Evolutionary conservation across 2,329 filamentous ascomycete species (phyloP).

Genomic region (Delphinella strobiligena): DNA sequence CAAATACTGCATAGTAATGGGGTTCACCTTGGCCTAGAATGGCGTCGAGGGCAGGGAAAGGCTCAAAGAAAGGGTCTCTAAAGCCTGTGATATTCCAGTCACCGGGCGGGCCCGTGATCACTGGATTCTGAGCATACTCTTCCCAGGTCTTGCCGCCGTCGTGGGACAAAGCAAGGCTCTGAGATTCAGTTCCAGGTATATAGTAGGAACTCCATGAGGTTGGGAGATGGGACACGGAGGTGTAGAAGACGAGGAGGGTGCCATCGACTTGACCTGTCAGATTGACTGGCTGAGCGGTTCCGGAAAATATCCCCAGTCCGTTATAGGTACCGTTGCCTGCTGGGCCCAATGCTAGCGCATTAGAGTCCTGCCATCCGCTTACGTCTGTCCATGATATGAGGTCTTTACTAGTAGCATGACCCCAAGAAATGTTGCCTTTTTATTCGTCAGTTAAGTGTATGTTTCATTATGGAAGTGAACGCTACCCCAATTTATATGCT

Average conservation of each 20-base stretch:
- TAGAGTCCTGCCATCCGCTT: constrained; percentile 33
- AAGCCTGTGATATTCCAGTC: constrained; percentile 34
- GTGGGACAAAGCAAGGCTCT: constrained; percentile 31
- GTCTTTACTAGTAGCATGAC: constrained; percentile 40
- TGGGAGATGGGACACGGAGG: constrained; percentile 33
- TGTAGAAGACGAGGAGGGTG: constrained; percentile 36
- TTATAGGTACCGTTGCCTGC: constrained; percentile 34
- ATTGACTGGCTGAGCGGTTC: constrained; percentile 38
- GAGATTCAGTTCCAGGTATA: constrained; percentile 32
- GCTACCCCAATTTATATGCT: constrained; percentile 33
- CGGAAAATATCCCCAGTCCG: constrained; percentile 41
- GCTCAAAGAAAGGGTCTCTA: constrained; percentile 26
- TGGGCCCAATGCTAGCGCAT: constrained; percentile 28
- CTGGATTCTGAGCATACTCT: constrained; percentile 33
- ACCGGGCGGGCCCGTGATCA: constrained; percentile 30
- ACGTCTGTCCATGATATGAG: constrained; percentile 34
- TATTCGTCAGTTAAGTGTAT: too few species aligned
- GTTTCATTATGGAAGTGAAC: too few species aligned
- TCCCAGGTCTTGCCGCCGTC: constrained; percentile 37
- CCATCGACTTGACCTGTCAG: constrained; percentile 33
- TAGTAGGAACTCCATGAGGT: constrained; percentile 35
- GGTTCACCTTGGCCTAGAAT: constrained; percentile 29
- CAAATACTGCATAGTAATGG: constrained; percentile 34
- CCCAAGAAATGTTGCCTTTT: constrained; percentile 33
- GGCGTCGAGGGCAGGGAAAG: constrained; percentile 22